Percentiles rank a stretch among this genome's conserved stretches.
Conservation (phyloP, 1,284 basidiomycete genomes). For the Chiua sp. region DNA sequence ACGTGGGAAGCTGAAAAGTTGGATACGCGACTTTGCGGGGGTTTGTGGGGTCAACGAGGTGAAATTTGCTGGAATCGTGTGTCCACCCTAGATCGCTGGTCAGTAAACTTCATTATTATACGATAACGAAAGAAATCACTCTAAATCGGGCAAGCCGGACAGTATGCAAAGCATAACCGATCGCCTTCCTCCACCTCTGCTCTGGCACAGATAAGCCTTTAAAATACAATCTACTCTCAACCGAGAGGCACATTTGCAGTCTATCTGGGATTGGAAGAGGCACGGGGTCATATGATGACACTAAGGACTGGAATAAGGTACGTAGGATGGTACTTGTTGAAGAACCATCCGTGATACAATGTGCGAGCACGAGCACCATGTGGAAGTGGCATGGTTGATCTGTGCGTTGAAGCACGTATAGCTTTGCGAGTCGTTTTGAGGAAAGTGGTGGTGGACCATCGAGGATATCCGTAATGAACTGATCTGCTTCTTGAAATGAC, state of each 20-base stretch:
- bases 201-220: conserved; percentile 37
- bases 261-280: conserved; percentile 38
- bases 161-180: conserved; percentile 45
- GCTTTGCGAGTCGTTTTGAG: background rate
- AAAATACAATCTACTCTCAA: conserved; percentile 44
- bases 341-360: conserved; percentile 12
- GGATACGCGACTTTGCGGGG: conserved; percentile 42
- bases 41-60: conserved; percentile 41
- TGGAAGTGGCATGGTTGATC: conserved; percentile 3
- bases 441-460: background rate
- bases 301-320: conserved; percentile 48
- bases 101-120: background rate
- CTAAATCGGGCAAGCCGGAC: conserved; percentile 31
- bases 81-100: conserved; percentile 18
- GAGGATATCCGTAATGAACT: background rate
- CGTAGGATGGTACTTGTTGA: conserved; percentile 14
- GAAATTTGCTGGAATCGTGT: conserved; percentile 52
- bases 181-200: conserved; percentile 53
- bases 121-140: conserved; percentile 26
- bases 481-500: background rate
- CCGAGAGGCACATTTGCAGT: conserved; percentile 45
- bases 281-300: conserved; percentile 22
- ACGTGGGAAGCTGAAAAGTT: conserved; percentile 29
- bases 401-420: background rate
- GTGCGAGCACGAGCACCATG: conserved; percentile 10